Evolutionary conservation across 2,329 filamentous ascomycete genomes (phyloP).

Genomic region (Bipolaris gigantea): DNA sequence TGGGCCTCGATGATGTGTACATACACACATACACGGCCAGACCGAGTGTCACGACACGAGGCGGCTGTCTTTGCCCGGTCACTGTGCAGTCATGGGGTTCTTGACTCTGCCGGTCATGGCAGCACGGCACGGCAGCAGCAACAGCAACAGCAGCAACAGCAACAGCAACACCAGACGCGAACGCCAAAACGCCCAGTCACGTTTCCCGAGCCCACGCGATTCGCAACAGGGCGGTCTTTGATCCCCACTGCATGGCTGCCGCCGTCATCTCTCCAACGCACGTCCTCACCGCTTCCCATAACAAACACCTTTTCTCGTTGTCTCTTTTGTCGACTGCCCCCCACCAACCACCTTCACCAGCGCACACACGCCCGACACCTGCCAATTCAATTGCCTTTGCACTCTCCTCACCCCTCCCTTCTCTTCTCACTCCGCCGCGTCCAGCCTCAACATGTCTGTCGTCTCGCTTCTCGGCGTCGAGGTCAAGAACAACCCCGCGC

Average conservation of each 20-base stretch:
- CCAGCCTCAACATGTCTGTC: constrained; percentile 74
- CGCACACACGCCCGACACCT: constrained; percentile 2
- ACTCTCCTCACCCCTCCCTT: neutral
- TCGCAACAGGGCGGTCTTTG: constrained; percentile 9
- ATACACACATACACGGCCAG: neutral
- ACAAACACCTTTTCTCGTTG: constrained; percentile 22
- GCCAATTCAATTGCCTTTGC: neutral
- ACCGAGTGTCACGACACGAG: neutral
- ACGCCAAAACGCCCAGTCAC: constrained; percentile 24
- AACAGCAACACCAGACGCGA: constrained; percentile 12
- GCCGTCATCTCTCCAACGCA: constrained; percentile 25
- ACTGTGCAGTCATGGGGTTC: neutral
- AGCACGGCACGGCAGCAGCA: neutral
- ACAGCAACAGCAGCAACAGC: neutral
- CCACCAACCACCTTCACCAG: neutral
- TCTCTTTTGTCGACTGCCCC: constrained; percentile 9
- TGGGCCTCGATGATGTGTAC: constrained; percentile 1
- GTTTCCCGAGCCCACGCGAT: constrained; percentile 12
- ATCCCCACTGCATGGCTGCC: constrained; percentile 20
- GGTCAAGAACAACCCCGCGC: constrained; percentile 94
- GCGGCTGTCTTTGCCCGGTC: neutral
- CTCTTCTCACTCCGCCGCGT: constrained; percentile 5
- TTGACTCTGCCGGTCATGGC: neutral
- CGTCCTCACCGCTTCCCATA: constrained; percentile 27
- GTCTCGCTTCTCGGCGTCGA: constrained; percentile 94